Conservation (phyloP, 1,284 basidiomycete species). For the Xerocomus minutiporus region DNA sequence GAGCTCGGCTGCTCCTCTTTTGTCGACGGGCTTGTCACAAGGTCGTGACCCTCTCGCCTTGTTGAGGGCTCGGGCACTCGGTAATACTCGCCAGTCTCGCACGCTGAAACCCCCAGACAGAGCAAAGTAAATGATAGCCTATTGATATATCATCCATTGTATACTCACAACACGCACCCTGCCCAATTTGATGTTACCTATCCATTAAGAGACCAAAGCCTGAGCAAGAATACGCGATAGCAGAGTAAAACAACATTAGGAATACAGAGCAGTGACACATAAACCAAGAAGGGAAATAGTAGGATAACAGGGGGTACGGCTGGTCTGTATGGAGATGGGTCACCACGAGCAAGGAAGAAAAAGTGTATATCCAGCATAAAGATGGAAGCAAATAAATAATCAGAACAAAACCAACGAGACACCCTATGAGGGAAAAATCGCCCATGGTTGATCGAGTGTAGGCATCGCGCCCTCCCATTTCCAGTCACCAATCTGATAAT, state of each 20-base stretch:
- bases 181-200: slow-evolving; percentile 17
- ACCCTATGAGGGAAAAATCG: slow-evolving; percentile 56
- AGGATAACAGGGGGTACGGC: slow-evolving; percentile 29
- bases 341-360: slow-evolving; percentile 13
- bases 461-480: slow-evolving; percentile 70
- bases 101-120: slow-evolving; percentile 21
- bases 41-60: slow-evolving; percentile 35
- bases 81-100: slow-evolving; percentile 45
- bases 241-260: slow-evolving; percentile 37
- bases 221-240: slow-evolving; percentile 39
- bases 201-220: slow-evolving; percentile 35
- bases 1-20: slow-evolving; percentile 32
- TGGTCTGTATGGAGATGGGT: slow-evolving; percentile 5
- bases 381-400: slow-evolving; percentile 36
- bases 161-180: slow-evolving; percentile 15
- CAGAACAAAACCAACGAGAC: slow-evolving; percentile 20
- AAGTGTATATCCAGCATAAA: slow-evolving; percentile 38
- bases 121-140: slow-evolving; percentile 9
- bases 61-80: slow-evolving; percentile 53
- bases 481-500: slow-evolving; percentile 60
- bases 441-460: slow-evolving; percentile 65
- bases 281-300: slow-evolving; percentile 35
- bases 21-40: slow-evolving; percentile 20
- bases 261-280: slow-evolving; percentile 36
- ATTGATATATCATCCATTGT: slow-evolving; percentile 5